These are phyloP conservation scores for Globomyces sp. DNA, from an alignment of 371 early-diverging fungal genomes.

Conservation along the genomic window DNA sequence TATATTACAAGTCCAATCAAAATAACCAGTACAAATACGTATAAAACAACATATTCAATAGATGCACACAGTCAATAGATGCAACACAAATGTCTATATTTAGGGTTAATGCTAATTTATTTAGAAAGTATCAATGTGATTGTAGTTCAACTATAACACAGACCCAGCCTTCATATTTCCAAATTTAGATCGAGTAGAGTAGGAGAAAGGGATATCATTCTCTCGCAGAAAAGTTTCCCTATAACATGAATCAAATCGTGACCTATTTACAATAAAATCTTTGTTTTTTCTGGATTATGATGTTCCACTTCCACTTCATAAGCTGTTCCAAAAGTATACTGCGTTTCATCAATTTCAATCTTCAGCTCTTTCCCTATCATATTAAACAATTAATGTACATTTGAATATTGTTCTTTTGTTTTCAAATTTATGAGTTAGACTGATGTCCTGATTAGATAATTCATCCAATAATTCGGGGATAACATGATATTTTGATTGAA, in stretches of 20 bases:
- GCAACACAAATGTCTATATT: too few relatives aligned
- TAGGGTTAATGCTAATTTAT: too few relatives aligned
- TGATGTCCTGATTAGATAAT: background rate
- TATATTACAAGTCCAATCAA: too few relatives aligned
- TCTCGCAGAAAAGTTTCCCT: slow-evolving; percentile 15
- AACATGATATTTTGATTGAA: background rate
- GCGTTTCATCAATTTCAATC: slow-evolving; percentile 28
- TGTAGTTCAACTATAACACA: slow-evolving; percentile 4
- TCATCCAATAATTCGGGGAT: background rate
- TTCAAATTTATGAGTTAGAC: background rate
- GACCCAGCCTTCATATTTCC: slow-evolving; percentile 25
- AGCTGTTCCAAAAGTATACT: slow-evolving; percentile 29
- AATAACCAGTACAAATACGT: too few relatives aligned
- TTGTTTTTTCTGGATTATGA: slow-evolving; percentile 14
- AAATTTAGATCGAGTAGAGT: slow-evolving; percentile 25
- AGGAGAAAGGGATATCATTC: slow-evolving; percentile 21
- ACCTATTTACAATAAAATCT: background rate
- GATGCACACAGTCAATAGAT: too few relatives aligned
- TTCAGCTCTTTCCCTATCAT: slow-evolving; percentile 14
- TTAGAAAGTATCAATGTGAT: too few relatives aligned
- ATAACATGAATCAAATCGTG: too few relatives aligned
- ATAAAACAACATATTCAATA: too few relatives aligned
- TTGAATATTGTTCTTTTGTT: slow-evolving; percentile 15
- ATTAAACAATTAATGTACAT: background rate
- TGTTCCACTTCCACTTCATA: slow-evolving; percentile 32